Conservation (phyloP, 345 rosid genomes). For the Viola odorata region DNA sequence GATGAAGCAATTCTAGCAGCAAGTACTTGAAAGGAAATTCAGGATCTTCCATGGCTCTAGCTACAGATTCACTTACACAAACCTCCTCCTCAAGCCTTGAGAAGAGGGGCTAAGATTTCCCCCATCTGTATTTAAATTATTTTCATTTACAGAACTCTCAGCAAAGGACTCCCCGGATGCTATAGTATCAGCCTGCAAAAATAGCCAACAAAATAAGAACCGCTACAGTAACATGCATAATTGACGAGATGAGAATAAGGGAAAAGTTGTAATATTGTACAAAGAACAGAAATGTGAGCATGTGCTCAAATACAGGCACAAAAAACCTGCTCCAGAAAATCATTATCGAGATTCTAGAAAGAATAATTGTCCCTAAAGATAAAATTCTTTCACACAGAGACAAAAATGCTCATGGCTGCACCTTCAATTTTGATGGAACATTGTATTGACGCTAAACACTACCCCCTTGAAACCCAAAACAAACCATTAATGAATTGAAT, state of each 20-base stretch:
- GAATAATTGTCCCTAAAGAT: background rate
- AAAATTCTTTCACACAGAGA: background rate
- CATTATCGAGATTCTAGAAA: background rate
- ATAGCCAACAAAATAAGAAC: background rate
- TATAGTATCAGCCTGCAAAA: constrained; percentile 40
- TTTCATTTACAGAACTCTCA: constrained; percentile 29
- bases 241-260: background rate
- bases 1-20: background rate
- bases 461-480: no score
- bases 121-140: constrained; percentile 31
- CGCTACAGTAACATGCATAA: background rate
- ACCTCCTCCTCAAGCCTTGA: constrained; percentile 76
- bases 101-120: constrained; percentile 43
- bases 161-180: constrained; percentile 29
- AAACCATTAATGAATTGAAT: no score
- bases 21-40: background rate
- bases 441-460: no score
- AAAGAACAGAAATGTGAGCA: background rate
- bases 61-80: constrained; percentile 43
- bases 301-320: background rate
- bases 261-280: background rate
- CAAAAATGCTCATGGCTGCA: background rate
- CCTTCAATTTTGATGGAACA: background rate
- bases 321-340: background rate
- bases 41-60: constrained; percentile 2